These are phyloP conservation scores for Penicillium oxalicum DNA, from an alignment of 2,329 filamentous ascomycete genomes.

Conservation along the genomic window DNA sequence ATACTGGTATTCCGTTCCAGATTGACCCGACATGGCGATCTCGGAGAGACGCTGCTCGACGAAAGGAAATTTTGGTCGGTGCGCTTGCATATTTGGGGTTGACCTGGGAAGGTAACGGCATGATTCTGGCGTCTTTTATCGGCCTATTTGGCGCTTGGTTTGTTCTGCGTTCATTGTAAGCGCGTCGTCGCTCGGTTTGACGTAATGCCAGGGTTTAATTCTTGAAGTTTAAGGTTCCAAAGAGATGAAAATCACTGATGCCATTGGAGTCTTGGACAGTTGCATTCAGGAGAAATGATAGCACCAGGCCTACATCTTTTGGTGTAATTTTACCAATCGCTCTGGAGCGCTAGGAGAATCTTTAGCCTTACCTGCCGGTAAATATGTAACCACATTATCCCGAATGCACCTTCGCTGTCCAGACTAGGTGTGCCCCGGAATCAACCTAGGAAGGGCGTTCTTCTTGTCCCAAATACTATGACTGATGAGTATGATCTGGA, in stretches of 20 bases:
- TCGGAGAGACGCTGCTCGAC: constrained; percentile 49
- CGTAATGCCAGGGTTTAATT: neutral
- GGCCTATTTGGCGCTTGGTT: constrained; percentile 39
- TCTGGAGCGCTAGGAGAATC: too few relatives aligned
- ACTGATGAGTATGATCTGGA: too few relatives aligned
- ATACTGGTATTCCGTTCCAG: constrained; percentile 49
- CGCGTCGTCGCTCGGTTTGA: neutral
- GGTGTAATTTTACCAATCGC: neutral
- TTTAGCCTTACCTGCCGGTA: too few relatives aligned
- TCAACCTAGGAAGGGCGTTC: too few relatives aligned
- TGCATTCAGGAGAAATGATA: neutral
- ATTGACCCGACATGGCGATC: constrained; percentile 54
- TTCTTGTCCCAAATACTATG: too few relatives aligned
- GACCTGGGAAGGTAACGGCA: constrained; percentile 43
- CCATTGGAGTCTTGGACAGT: neutral
- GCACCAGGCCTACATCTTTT: neutral
- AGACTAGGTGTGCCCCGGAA: too few relatives aligned
- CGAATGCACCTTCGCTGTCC: neutral
- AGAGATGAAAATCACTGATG: neutral
- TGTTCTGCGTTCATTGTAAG: constrained; percentile 32
- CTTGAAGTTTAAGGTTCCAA: neutral
- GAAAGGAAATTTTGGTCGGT: constrained; percentile 56
- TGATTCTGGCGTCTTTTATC: constrained; percentile 36
- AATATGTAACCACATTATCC: too few relatives aligned
- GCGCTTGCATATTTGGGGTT: constrained; percentile 49